phyloP scores from a whole-genome alignment of 1,139 yeast genomes.

The Geotrichum klebahnii region DNA sequence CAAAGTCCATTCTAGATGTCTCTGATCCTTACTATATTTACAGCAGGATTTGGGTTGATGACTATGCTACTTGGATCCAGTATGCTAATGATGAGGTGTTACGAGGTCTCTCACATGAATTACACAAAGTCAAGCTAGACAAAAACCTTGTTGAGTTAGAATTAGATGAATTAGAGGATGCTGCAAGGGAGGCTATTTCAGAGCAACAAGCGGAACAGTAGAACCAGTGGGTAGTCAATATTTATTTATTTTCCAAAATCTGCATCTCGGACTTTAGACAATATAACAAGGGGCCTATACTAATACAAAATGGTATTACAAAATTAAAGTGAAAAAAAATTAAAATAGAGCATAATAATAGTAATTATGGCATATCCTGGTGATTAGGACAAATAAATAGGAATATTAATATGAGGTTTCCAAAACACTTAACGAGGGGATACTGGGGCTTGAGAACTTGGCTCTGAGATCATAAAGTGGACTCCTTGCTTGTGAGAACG shows the following conservation, averaged over 20 bases:
- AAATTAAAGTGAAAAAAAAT: background rate
- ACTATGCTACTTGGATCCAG: conserved; percentile 74
- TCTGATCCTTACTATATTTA: conserved; percentile 78
- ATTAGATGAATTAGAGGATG: conserved; percentile 33
- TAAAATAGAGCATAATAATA: background rate
- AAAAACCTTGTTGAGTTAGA: conserved; percentile 33
- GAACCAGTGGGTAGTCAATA: background rate
- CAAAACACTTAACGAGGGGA: background rate
- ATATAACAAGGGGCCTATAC: no score
- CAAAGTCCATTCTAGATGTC: conserved; percentile 70
- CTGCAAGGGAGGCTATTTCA: conserved; percentile 29
- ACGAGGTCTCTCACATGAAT: conserved; percentile 63
- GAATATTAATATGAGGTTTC: no score
- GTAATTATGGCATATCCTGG: background rate
- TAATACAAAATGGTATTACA: background rate
- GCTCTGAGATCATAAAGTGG: conserved; percentile 22
- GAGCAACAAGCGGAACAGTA: conserved; percentile 9
- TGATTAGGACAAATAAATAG: conserved; percentile 1
- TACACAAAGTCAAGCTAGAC: conserved; percentile 35
- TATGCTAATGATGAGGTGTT: conserved; percentile 49
- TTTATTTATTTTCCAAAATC: no score
- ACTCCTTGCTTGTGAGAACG: conserved; percentile 23
- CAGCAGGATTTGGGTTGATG: conserved; percentile 74
- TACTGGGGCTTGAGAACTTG: background rate
- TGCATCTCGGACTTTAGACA: no score